Conservation (phyloP, 2,329 filamentous ascomycete genomes). For the Xylariaceae sp. region DNA sequence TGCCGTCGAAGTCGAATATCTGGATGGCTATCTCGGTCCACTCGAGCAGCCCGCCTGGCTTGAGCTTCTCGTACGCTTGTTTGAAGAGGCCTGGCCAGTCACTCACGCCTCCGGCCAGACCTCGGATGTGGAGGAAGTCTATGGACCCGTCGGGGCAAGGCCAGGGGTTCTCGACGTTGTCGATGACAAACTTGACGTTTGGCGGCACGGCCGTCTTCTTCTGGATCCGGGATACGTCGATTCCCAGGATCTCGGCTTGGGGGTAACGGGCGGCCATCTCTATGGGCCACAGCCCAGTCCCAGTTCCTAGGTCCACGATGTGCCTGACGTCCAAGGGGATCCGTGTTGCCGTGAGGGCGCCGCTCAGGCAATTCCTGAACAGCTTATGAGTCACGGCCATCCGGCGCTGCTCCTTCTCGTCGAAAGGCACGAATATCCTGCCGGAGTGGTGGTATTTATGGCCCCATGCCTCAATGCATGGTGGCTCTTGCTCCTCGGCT, state of each 20-base stretch:
- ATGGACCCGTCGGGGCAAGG: constrained; percentile 24
- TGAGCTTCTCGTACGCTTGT: constrained; percentile 36
- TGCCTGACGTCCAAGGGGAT: constrained; percentile 23
- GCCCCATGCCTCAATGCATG: constrained; percentile 26
- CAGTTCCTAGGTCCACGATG: constrained; percentile 39
- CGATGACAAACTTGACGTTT: constrained; percentile 55
- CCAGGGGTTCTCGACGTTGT: constrained; percentile 50
- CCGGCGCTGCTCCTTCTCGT: constrained; percentile 24
- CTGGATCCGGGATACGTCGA: constrained; percentile 38
- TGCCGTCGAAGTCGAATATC: constrained; percentile 36
- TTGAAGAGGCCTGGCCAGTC: constrained; percentile 35
- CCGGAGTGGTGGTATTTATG: constrained; percentile 27
- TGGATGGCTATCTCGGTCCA: constrained; percentile 38
- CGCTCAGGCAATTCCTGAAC: constrained; percentile 26
- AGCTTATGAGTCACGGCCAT: constrained; percentile 25
- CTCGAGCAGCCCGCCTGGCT: constrained; percentile 41
- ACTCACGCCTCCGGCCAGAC: constrained; percentile 40
- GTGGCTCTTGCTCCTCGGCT: constrained; percentile 12
- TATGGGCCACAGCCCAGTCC: constrained; percentile 39
- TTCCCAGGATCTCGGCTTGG: constrained; percentile 34
- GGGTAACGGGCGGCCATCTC: constrained; percentile 39
- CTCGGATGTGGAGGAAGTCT: constrained; percentile 41
- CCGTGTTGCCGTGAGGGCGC: constrained; percentile 26
- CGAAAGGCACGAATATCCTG: constrained; percentile 28
- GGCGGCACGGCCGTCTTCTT: constrained; percentile 44